Base-by-base conservation (phyloP, 148 eudicot genomes). In the Talinum fruticosum region DNA sequence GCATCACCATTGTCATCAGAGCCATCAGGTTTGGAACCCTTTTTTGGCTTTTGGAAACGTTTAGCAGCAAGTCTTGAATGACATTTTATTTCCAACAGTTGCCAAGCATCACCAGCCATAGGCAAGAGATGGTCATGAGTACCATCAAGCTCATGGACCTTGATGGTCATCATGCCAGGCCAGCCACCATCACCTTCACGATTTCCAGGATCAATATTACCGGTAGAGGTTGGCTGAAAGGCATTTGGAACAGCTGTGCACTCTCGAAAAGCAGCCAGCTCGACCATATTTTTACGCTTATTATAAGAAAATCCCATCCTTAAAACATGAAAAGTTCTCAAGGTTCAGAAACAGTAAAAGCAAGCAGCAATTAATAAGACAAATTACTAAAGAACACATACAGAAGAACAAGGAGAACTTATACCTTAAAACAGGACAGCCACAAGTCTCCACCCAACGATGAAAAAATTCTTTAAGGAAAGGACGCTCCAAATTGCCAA, bases 131-230 rank as follows among this genome's bases (percentile, higher is more conserved):
- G 97, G 79, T 96, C 99, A 90, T 96, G 96, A 82, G 92, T 93
- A 81, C 97, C 97, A 86, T 96, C 97, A 83, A 96, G 89, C 87
- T 96, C 99, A 81, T 96, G 97, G 76, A 93, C 94, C 86, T 96
- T 83, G 79, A 93, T 90, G 70, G 97, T 96, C 97, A 96, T 96
- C 99, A 96, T 93, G 71, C 99, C 99, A 75, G 99, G 99, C 94
- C 99, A 96, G 34, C 99, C 97, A 82, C 82, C 87, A 82, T 88
- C 94, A 76, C 86, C 87, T 72, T 96, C 98, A 69, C 90, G 89
- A 71, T 82, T 93, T 81, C 87, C 97, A 74, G 89, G 76, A 79
- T 88, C 97, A 51, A 70, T 70, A 30, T 84, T 88, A 68, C 87
- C 82, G 85, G 82, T 85, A 73, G 82, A 33, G 74, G 86, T 61